phyloP scores from a whole-genome alignment of 805 yeast species.

The Osmozyma mogii region DNA sequence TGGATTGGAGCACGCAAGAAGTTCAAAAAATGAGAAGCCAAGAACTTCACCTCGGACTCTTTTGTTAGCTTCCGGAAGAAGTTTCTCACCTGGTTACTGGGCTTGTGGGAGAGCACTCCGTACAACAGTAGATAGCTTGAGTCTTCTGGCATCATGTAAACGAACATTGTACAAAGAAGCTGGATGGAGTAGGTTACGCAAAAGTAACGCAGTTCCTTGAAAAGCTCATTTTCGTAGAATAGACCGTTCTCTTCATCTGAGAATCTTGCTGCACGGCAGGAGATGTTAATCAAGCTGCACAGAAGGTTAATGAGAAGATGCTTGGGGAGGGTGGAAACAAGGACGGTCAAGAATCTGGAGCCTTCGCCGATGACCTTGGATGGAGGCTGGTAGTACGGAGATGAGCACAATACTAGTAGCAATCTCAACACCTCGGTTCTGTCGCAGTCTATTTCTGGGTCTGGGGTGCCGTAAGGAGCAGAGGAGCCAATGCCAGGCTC shows the following conservation, averaged over 20 bases:
- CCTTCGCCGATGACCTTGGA: conserved; percentile 41
- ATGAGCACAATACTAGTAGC: conserved; percentile 53
- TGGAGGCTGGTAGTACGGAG: conserved; percentile 45
- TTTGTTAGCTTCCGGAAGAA: conserved; percentile 47
- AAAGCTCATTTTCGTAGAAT: conserved; percentile 18
- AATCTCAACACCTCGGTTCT: conserved; percentile 62
- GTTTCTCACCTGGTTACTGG: conserved; percentile 41
- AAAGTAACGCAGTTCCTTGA: conserved; percentile 36
- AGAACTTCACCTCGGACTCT: conserved; percentile 44
- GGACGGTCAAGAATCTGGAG: conserved; percentile 50
- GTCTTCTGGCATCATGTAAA: conserved; percentile 55
- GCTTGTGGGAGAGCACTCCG: conserved; percentile 23
- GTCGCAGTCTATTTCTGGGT: conserved; percentile 43
- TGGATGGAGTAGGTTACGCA: conserved; percentile 53
- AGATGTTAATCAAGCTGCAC: conserved; percentile 63
- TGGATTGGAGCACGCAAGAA: conserved; percentile 28
- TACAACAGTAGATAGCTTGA: conserved; percentile 29
- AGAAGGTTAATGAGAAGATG: conserved; percentile 43
- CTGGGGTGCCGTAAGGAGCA: conserved; percentile 17
- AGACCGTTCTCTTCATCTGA: conserved; percentile 38
- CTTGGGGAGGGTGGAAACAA: conserved; percentile 44
- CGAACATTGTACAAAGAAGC: conserved; percentile 50
- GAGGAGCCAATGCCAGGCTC: conserved; percentile 69
- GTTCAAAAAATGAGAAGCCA: conserved; percentile 40
- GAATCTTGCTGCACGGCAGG: conserved; percentile 42